These are phyloP conservation scores for Luzula sylvatica DNA, from an alignment of 176 grass and related monocot species.

Conservation along the genomic window DNA sequence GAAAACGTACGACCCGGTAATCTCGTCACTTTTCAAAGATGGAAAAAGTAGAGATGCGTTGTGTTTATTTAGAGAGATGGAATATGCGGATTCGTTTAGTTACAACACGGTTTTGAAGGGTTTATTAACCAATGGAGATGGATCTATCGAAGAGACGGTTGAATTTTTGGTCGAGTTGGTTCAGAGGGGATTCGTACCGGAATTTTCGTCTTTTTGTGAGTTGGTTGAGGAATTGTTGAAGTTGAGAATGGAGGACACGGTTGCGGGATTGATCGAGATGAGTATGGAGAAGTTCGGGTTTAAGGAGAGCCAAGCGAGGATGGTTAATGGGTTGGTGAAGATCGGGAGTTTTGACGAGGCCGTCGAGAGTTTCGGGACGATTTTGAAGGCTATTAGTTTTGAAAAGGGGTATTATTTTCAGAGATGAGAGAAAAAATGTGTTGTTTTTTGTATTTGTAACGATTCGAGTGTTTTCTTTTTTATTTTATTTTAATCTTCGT, in stretches of 20 bases:
- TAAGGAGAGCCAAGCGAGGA: constrained; percentile 42
- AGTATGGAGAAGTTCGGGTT: constrained; percentile 51
- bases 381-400: constrained; percentile 34
- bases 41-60: constrained; percentile 47
- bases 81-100: constrained; percentile 61
- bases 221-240: constrained; percentile 70
- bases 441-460: neutral
- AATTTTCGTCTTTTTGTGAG: constrained; percentile 66
- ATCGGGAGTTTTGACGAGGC: constrained; percentile 72
- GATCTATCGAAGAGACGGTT: constrained; percentile 66
- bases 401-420: constrained; percentile 7
- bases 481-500: too few relatives aligned
- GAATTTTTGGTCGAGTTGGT: constrained; percentile 82
- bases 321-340: constrained; percentile 74
- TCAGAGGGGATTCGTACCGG: constrained; percentile 58
- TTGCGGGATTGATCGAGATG: constrained; percentile 42
- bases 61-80: constrained; percentile 77
- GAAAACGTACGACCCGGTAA: constrained; percentile 64
- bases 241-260: constrained; percentile 68
- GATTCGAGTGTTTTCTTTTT: too few relatives aligned
- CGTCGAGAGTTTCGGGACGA: constrained; percentile 42
- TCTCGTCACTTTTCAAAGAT: constrained; percentile 57
- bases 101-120: constrained; percentile 67
- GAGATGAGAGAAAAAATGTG: neutral
- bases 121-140: constrained; percentile 59